Evolutionary conservation across 2,329 filamentous ascomycete genomes (phyloP).

Genomic region (Amauroascus niger): DNA sequence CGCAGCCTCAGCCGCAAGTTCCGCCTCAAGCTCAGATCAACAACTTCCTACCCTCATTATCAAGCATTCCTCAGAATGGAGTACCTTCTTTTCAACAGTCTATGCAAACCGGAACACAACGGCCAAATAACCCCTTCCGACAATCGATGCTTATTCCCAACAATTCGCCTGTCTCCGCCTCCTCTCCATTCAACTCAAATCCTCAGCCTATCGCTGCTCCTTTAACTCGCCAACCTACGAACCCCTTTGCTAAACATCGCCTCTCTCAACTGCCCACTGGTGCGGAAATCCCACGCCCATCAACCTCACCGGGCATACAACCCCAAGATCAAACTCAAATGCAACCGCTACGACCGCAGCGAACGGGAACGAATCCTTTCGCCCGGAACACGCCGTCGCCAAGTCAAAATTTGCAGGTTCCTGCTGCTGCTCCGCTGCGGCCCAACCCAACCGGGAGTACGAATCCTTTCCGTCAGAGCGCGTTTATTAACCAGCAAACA

Average conservation of each 20-base stretch:
- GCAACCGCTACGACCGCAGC: slow-evolving; percentile 44
- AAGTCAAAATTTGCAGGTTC: slow-evolving; percentile 29
- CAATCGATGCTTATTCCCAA: slow-evolving; percentile 67
- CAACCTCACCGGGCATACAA: slow-evolving; percentile 8
- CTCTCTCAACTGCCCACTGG: slow-evolving; percentile 20
- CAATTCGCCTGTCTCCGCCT: slow-evolving; percentile 33
- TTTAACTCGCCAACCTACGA: slow-evolving; percentile 60
- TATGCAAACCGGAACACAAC: slow-evolving; percentile 35
- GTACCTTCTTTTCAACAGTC: slow-evolving; percentile 39
- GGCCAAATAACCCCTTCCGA: slow-evolving; percentile 82
- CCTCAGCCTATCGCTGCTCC: slow-evolving; percentile 37
- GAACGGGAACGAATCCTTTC: slow-evolving; percentile 65
- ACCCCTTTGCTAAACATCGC: slow-evolving; percentile 67
- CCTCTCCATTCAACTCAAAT: slow-evolving; percentile 30
- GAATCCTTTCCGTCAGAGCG: slow-evolving; percentile 87
- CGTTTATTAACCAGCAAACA: slow-evolving; percentile 80
- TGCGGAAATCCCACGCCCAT: slow-evolving; percentile 1
- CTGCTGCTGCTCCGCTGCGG: slow-evolving; percentile 44
- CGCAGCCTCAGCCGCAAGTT: slow-evolving; percentile 50
- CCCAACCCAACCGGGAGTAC: slow-evolving; percentile 79
- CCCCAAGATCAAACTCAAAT: slow-evolving; percentile 30
- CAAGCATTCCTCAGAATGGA: slow-evolving; percentile 43
- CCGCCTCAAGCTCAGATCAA: slow-evolving; percentile 28
- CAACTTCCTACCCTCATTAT: slow-evolving; percentile 34
- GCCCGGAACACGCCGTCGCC: slow-evolving; percentile 45